Evolutionary conservation across 2,329 filamentous ascomycete species (phyloP).

Genomic region (Aureobasidium sp.): DNA sequence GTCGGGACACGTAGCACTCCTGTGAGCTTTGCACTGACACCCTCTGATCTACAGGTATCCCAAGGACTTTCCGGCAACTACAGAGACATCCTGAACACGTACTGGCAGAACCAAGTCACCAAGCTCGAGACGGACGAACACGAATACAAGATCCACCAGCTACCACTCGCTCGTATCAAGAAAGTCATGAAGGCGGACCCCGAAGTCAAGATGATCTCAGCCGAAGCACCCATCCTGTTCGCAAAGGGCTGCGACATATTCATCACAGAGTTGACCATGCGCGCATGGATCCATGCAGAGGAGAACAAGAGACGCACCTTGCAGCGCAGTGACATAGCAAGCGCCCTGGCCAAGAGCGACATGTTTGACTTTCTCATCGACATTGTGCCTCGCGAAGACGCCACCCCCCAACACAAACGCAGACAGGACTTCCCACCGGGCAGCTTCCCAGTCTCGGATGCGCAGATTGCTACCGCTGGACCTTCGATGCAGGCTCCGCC

Average conservation of each 20-base stretch:
- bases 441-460: conserved; percentile 42
- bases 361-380: conserved; percentile 99
- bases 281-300: conserved; percentile 97
- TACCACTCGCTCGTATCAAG: conserved; percentile 96
- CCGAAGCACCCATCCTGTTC: conserved; percentile 93
- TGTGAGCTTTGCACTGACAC: not conserved
- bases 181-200: conserved; percentile 99
- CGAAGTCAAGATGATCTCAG: conserved; percentile 99
- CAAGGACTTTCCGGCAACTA: conserved; percentile 89
- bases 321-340: conserved; percentile 92
- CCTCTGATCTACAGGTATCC: conserved; percentile 58
- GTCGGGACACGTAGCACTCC: conserved; percentile 21
- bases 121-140: conserved; percentile 91
- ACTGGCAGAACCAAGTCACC: conserved; percentile 98
- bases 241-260: conserved; percentile 99
- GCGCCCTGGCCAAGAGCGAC: conserved; percentile 90
- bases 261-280: conserved; percentile 98
- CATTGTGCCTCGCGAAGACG: conserved; percentile 93
- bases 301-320: conserved; percentile 96
- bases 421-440: conserved; percentile 29
- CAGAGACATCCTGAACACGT: conserved; percentile 94
- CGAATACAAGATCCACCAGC: conserved; percentile 96
- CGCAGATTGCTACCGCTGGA: conserved; percentile 36
- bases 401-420: conserved; percentile 74
- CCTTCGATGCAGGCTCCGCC: conserved; percentile 25